These are phyloP conservation scores for Termitomyces sp. DNA, from an alignment of 768 basidiomycete genomes.

Conservation along the genomic window DNA sequence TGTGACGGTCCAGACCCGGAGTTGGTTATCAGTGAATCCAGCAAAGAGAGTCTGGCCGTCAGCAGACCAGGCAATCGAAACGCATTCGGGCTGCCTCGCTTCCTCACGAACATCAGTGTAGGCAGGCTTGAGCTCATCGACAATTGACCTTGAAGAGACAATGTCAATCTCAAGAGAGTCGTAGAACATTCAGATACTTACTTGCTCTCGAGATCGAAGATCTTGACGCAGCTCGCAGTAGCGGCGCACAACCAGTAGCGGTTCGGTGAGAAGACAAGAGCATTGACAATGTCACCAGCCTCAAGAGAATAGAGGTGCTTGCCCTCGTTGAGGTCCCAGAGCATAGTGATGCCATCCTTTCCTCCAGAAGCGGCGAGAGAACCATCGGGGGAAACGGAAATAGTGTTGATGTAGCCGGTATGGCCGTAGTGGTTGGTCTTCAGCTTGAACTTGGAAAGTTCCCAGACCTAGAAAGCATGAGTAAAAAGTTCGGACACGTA, in stretches of 20 bases:
- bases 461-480: constrained; percentile 78
- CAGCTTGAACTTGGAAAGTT: constrained; percentile 99
- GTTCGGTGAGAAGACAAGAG: constrained; percentile 99
- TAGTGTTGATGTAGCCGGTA: constrained; percentile 98
- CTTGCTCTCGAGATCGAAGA: constrained; percentile 99
- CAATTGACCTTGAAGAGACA: constrained; percentile 72
- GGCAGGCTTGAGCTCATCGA: constrained; percentile 97
- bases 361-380: constrained; percentile 98
- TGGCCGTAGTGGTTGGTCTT: constrained; percentile 99
- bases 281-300: constrained; percentile 97
- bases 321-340: constrained; percentile 99
- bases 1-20: constrained; percentile 88
- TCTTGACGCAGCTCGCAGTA: constrained; percentile 95
- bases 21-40: constrained; percentile 92
- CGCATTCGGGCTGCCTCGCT: constrained; percentile 82
- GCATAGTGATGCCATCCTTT: constrained; percentile 99
- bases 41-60: constrained; percentile 97
- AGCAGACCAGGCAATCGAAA: constrained; percentile 97
- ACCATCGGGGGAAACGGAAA: constrained; percentile 98
- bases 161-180: background rate
- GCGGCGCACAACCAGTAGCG: constrained; percentile 99
- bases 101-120: constrained; percentile 72
- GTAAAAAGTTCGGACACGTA: constrained; percentile 13
- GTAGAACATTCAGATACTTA: constrained; percentile 34
- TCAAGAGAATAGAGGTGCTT: constrained; percentile 99